These are phyloP conservation scores for Teratosphaeria nubilosa DNA, from an alignment of 2,329 filamentous ascomycete genomes.

Conservation along the genomic window DNA sequence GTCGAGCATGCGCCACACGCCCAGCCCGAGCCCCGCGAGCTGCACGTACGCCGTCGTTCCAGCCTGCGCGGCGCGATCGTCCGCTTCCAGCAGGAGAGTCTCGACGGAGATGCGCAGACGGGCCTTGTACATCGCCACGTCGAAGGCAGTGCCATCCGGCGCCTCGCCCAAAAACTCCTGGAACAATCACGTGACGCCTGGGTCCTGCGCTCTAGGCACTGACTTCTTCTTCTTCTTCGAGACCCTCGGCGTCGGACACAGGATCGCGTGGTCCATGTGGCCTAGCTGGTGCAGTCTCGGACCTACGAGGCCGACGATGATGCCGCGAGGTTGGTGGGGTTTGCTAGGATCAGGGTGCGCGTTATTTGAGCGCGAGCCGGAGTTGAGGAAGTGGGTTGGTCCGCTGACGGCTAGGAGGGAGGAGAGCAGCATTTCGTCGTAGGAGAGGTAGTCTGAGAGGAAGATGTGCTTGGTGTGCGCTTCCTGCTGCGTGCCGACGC, in stretches of 20 bases:
- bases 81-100: conserved; percentile 15
- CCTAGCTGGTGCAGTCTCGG: conserved; percentile 13
- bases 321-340: conserved; percentile 7
- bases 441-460: conserved; percentile 10
- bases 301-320: conserved; percentile 16
- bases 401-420: conserved; percentile 10
- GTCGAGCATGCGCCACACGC: conserved; percentile 10
- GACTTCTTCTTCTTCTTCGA: too few species aligned
- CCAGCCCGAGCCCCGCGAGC: conserved; percentile 16
- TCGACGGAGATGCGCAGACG: conserved; percentile 15
- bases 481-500: neutral
- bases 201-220: neutral
- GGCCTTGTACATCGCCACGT: conserved; percentile 12
- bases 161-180: conserved; percentile 5
- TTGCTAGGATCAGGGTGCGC: neutral
- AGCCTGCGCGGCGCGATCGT: conserved; percentile 10
- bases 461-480: conserved; percentile 1
- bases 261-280: conserved; percentile 13
- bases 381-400: conserved; percentile 9
- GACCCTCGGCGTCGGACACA: conserved; percentile 2
- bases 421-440: conserved; percentile 14
- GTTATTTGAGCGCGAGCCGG: neutral
- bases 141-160: neutral
- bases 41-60: conserved; percentile 12
- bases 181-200: conserved; percentile 7